Conservation (phyloP, 2,329 filamentous ascomycete species). For the Blastomyces emzantsi region DNA sequence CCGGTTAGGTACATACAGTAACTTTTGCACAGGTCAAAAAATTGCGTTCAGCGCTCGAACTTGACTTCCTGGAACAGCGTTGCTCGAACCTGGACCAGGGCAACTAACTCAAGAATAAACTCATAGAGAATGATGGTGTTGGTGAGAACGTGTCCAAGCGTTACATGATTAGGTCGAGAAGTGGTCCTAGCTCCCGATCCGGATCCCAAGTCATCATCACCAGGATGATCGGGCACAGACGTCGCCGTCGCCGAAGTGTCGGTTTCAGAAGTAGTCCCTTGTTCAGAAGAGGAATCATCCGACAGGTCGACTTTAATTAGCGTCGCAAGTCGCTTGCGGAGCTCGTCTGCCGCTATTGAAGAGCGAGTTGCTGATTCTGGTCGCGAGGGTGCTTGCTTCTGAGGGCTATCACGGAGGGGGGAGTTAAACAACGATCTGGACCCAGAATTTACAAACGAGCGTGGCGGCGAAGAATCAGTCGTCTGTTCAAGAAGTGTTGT, state of each 20-base stretch:
- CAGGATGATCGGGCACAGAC: constrained; percentile 3
- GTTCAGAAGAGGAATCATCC: background rate
- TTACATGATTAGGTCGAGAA: constrained; percentile 42
- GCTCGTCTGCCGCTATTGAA: constrained; percentile 23
- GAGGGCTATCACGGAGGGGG: constrained; percentile 20
- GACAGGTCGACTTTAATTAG: constrained; percentile 22
- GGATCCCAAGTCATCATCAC: constrained; percentile 7
- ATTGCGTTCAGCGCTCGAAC: background rate
- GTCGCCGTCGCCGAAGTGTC: background rate
- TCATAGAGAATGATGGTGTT: constrained; percentile 73
- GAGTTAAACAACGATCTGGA: constrained; percentile 15
- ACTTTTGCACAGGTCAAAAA: no score
- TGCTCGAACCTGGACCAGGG: constrained; percentile 63
- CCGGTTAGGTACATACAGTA: background rate
- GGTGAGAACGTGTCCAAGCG: constrained; percentile 68
- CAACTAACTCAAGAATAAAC: constrained; percentile 68
- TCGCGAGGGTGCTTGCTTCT: constrained; percentile 12
- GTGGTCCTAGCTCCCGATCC: constrained; percentile 15
- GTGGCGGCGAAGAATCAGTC: constrained; percentile 10
- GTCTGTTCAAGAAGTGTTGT: constrained; percentile 14
- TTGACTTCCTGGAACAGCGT: constrained; percentile 68
- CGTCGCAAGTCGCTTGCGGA: constrained; percentile 29
- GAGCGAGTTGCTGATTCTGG: constrained; percentile 10
- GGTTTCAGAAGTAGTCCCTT: background rate
- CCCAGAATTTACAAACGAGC: constrained; percentile 17